phyloP scores from a whole-genome alignment of 352 stramenopile genomes.

The Globisporangium nodosum region DNA sequence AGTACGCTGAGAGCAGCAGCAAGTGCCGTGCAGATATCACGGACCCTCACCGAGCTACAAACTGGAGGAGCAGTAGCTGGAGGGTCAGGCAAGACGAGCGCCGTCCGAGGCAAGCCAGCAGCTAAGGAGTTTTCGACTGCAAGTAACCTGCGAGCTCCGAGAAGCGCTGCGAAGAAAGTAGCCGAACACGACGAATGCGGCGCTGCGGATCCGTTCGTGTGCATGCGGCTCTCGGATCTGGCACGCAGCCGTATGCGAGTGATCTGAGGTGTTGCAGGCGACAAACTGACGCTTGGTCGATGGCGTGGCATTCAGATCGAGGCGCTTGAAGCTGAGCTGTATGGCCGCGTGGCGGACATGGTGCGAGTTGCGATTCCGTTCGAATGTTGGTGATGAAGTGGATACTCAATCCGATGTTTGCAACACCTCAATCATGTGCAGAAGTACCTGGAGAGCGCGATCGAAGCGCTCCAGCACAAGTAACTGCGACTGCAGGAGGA shows the following conservation, averaged over 20 bases:
- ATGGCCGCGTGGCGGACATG: constrained; percentile 31
- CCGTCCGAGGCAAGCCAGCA: background rate
- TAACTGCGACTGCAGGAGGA: background rate
- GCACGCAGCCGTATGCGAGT: constrained; percentile 5
- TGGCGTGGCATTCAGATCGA: constrained; percentile 16
- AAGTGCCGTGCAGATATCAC: constrained; percentile 1
- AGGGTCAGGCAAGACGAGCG: background rate
- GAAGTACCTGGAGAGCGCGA: constrained; percentile 6
- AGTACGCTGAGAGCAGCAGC: constrained; percentile 18
- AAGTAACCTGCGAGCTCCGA: constrained; percentile 3
- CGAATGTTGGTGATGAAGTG: background rate
- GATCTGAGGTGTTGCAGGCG: background rate
- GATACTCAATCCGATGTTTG: background rate
- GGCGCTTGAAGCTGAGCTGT: constrained; percentile 25
- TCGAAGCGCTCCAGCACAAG: constrained; percentile 5
- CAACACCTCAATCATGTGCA: background rate
- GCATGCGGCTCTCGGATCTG: constrained; percentile 26
- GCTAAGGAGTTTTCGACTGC: background rate
- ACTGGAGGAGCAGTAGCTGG: too few relatives aligned
- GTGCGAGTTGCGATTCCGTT: constrained; percentile 8
- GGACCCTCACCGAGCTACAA: background rate
- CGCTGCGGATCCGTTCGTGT: constrained; percentile 26
- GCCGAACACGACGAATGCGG: background rate
- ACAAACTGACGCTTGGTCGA: background rate
- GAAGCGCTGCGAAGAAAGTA: background rate